Percentiles rank a stretch among this genome's conserved stretches.
These are phyloP conservation scores for Penicillium ochrochloron DNA, from an alignment of 495 filamentous ascomycete genomes.

Conservation along the genomic window DNA sequence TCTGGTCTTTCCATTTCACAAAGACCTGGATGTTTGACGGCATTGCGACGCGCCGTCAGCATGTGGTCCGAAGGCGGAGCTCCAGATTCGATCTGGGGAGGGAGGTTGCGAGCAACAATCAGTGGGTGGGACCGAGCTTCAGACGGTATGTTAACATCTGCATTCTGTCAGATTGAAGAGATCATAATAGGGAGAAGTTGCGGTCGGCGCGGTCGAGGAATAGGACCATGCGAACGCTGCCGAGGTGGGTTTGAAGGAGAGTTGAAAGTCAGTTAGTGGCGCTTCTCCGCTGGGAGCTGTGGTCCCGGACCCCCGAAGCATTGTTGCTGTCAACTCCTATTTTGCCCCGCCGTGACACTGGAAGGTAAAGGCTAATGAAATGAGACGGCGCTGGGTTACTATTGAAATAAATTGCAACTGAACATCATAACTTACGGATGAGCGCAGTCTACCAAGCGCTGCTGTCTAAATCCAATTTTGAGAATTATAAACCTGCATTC, in stretches of 20 bases:
- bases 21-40: slow-evolving; percentile 85
- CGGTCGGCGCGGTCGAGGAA: slow-evolving; percentile 12
- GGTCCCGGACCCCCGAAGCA: not conserved
- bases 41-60: slow-evolving; percentile 49
- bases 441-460: too few species aligned
- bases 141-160: slow-evolving; percentile 27
- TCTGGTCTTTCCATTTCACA: slow-evolving; percentile 87
- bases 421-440: not conserved
- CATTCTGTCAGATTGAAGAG: slow-evolving; percentile 35
- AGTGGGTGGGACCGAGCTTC: slow-evolving; percentile 13
- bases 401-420: not conserved
- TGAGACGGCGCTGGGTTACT: not conserved
- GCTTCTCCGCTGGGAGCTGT: slow-evolving; percentile 21
- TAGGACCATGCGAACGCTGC: slow-evolving; percentile 19
- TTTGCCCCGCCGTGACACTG: slow-evolving; percentile 1
- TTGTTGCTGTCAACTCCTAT: slow-evolving; percentile 2
- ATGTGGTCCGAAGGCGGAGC: slow-evolving; percentile 34
- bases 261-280: slow-evolving; percentile 15
- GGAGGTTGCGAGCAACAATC: slow-evolving; percentile 20
- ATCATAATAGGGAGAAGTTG: slow-evolving; percentile 25
- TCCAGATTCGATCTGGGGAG: slow-evolving; percentile 26
- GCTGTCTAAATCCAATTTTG: not conserved
- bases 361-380: not conserved
- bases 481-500: not conserved
- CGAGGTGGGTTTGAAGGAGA: slow-evolving; percentile 24